Conservation (phyloP, 1,139 yeast species). For the Eremothecium cymbalariae region DNA sequence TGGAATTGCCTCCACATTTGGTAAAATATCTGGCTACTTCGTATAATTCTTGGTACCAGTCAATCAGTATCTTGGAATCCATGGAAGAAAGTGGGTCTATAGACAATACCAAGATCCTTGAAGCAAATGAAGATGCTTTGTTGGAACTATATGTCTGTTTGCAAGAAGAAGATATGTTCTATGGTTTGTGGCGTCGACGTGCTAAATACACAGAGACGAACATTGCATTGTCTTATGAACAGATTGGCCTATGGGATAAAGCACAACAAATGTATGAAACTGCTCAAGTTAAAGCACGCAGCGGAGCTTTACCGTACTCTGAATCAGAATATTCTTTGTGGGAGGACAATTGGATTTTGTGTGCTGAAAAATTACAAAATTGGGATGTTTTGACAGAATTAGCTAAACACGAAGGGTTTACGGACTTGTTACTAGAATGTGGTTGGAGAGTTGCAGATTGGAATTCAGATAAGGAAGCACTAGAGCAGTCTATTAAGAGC, state of each 20-base stretch:
- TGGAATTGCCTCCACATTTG: constrained; percentile 90
- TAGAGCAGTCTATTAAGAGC: constrained; percentile 88
- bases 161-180: constrained; percentile 94
- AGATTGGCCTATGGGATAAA: constrained; percentile 89
- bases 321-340: constrained; percentile 93
- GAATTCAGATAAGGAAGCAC: constrained; percentile 90
- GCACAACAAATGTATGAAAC: constrained; percentile 92
- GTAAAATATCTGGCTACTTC: constrained; percentile 82
- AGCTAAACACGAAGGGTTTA: constrained; percentile 96
- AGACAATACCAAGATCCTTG: constrained; percentile 68
- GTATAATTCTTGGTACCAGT: constrained; percentile 87
- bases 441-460: constrained; percentile 99
- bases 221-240: constrained; percentile 88
- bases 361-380: constrained; percentile 95
- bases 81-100: constrained; percentile 59
- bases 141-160: constrained; percentile 81
- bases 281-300: constrained; percentile 95
- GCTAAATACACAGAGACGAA: constrained; percentile 92
- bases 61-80: constrained; percentile 71
- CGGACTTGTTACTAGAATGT: constrained; percentile 88
- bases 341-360: constrained; percentile 98
- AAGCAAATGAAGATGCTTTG: constrained; percentile 83
- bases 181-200: constrained; percentile 94
- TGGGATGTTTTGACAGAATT: constrained; percentile 97
- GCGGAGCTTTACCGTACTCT: constrained; percentile 91